These are phyloP conservation scores for Candida namnaoensis DNA, from an alignment of 805 yeast species.

Conservation along the genomic window DNA sequence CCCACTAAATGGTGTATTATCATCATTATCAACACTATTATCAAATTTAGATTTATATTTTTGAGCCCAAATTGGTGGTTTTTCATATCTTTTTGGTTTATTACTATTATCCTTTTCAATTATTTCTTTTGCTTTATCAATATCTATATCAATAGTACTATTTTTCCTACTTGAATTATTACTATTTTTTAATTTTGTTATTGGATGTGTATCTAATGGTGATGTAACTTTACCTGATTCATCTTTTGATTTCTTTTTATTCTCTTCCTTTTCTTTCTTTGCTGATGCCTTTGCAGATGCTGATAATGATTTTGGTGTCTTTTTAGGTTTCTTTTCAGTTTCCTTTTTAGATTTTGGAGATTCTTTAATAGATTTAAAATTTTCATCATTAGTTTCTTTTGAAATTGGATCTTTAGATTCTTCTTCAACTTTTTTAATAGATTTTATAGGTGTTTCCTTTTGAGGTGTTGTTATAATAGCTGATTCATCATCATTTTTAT, in stretches of 20 bases:
- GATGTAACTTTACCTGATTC: not conserved
- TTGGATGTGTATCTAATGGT: conserved; percentile 12
- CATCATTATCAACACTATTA: conserved; percentile 7
- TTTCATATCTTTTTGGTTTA: conserved; percentile 54
- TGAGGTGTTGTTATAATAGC: too few relatives aligned
- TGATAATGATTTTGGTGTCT: not conserved
- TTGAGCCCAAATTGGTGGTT: conserved; percentile 80
- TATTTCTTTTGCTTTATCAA: conserved; percentile 15
- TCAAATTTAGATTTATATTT: conserved; percentile 41
- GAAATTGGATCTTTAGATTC: not conserved
- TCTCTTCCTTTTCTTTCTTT: not conserved
- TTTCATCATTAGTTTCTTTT: not conserved
- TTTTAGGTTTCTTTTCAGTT: not conserved
- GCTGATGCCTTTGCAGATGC: not conserved
- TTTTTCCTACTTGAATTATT: too few relatives aligned
- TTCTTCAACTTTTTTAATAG: not conserved
- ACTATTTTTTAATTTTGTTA: conserved; percentile 15
- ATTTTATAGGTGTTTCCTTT: not conserved
- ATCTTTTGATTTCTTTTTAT: conserved; percentile 9
- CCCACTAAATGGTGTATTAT: not conserved
- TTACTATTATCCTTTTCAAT: conserved; percentile 4
- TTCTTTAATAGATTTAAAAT: not conserved
- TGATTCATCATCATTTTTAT: not conserved
- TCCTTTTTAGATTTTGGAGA: not conserved
- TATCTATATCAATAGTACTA: conserved; percentile 11